Base-by-base conservation (phyloP, 129 eudicot species). In the Saussurea involucrata region DNA sequence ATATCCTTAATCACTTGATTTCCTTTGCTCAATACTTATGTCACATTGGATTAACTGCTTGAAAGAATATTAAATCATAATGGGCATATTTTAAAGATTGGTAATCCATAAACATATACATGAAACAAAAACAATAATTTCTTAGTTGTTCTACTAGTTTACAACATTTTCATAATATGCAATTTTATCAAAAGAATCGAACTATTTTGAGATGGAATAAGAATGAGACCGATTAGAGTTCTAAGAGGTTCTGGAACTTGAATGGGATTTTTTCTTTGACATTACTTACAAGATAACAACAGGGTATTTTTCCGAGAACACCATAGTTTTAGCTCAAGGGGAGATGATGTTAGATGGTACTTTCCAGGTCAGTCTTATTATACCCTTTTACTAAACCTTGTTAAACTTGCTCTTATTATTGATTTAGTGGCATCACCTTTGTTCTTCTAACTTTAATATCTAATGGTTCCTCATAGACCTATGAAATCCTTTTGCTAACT, bases 281-380 rank as follows among this genome's bases (percentile, higher is more conserved):
- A 76, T 74, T 74, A 61, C 25, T 31, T 88, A 95, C 99, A 88
- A 85, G 66, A 87, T 92, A 75, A 95, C 99, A 12, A 88, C 97
- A 66, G 99, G 99, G 20, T 95, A 80, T 76, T 95, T 95, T 76
- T 63, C 86, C 6, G 99, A 95, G 72, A 95, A 95, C 85, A 95
- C 99, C 24, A 82, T 95, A 72, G 96, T 95, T 63, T 83, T 95
- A 78, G 99, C 99, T 75, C 97, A 92, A 92, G 99, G 99, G 1
- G 97, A 91, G 83, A 87, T 86, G 92, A 92, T 77, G 42, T 71
- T 89, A 83, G 85, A 88, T 82, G 99, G 96, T 33, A 84, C 79
- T 57, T 95, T 95, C 33, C 90, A 95, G 97, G 99, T 95, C 28
- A 66, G 82, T 66, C 60, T 40, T 74, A 34, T 22, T 75, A 33